These are phyloP conservation scores for Intubia oerlemansii DNA, from an alignment of 2,329 filamentous ascomycete species.

Conservation along the genomic window DNA sequence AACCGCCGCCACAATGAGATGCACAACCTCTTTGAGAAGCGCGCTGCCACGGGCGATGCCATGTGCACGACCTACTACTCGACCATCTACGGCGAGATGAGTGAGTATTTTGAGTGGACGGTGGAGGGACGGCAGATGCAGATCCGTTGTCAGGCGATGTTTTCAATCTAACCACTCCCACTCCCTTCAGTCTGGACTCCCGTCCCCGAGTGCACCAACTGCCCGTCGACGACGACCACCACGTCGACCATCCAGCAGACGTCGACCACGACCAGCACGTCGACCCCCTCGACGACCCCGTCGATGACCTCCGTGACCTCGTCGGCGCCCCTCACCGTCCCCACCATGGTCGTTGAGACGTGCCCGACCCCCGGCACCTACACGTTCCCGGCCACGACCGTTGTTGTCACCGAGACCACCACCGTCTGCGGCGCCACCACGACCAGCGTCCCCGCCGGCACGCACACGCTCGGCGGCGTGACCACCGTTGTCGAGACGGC, in stretches of 20 bases:
- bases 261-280: background rate
- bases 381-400: constrained; percentile 52
- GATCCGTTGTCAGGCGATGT: background rate
- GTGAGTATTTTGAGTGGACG: too few species aligned
- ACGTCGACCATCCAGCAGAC: background rate
- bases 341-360: constrained; percentile 28
- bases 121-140: too few species aligned
- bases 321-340: constrained; percentile 14
- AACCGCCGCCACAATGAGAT: constrained; percentile 26
- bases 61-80: constrained; percentile 54
- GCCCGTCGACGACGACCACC: constrained; percentile 1
- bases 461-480: constrained; percentile 49
- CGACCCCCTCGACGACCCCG: constrained; percentile 6
- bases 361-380: constrained; percentile 50
- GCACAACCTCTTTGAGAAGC: constrained; percentile 34
- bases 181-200: constrained; percentile 1
- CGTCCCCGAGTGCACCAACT: constrained; percentile 1
- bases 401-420: constrained; percentile 43
- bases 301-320: constrained; percentile 9
- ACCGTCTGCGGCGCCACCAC: constrained; percentile 43
- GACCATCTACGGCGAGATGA: constrained; percentile 39
- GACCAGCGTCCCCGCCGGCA: constrained; percentile 39
- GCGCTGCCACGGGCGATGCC: constrained; percentile 20
- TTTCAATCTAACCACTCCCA: background rate
- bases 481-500: constrained; percentile 45